Base-by-base conservation (phyloP, 1,284 basidiomycete genomes). In the Tylopilus sp. region DNA sequence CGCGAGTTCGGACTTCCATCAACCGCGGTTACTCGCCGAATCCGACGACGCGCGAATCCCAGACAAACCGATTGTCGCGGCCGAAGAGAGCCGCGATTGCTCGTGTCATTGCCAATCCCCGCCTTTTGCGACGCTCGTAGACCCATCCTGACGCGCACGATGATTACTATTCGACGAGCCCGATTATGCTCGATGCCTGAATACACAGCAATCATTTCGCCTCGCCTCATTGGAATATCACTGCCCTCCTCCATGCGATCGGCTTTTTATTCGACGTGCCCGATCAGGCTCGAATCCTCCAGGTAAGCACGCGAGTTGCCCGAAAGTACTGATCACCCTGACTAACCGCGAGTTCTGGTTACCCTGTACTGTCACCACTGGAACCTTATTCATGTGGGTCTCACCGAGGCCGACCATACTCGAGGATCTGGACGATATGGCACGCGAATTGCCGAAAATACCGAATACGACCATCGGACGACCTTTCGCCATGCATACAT, bases 391-490 rank as follows among this genome's bases (percentile, higher is more conserved):
- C 18, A 19, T 19, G 19, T 3, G 15, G 19, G 10, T 19, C 16
- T 9, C 31, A 25, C 16, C 9, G 28, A 28, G 40, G 16, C 29
- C 29, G n/a, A 25, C 11, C 7, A 31, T 5, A n/a, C 25, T n/a
- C n/a, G n/a, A n/a, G n/a, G n/a, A n/a, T n/a, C n/a, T n/a, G n/a
- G n/a, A n/a, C n/a, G n/a, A 23, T 35, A 37, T 9, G 52, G 41
- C 52, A 42, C 46, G 35, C 54, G 52, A 58, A 39, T 13, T 51
- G 29, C 35, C 26, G n/a, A n/a, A n/a, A n/a, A n/a, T n/a, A n/a
- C n/a, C n/a, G n/a, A n/a, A n/a, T n/a, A n/a, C n/a, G n/a, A n/a
- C n/a, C n/a, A n/a, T n/a, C n/a, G n/a, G n/a, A n/a, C n/a, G n/a
- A n/a, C n/a, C n/a, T n/a, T n/a, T n/a, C n/a, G n/a, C n/a, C n/a